Conservation (phyloP, 768 basidiomycete species). For the Cytidiella melzeri region DNA sequence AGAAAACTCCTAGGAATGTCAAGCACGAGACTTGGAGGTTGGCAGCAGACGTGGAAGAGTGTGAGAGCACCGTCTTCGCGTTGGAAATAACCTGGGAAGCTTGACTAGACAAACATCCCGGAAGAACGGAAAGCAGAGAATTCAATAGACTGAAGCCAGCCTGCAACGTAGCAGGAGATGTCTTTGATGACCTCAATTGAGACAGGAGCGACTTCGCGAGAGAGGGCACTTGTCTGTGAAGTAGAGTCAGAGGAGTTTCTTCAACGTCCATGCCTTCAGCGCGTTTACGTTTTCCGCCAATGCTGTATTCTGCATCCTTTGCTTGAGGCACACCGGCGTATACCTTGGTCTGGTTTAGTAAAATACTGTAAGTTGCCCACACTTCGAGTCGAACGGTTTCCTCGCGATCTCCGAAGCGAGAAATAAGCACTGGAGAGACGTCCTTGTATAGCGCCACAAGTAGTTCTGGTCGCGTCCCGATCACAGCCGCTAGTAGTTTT, state of each 20-base stretch:
- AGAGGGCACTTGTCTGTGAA: conserved; percentile 70
- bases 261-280: conserved; percentile 70
- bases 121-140: conserved; percentile 70
- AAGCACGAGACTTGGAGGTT: conserved; percentile 78
- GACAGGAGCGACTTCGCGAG: conserved; percentile 78
- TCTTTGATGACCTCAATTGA: conserved; percentile 81
- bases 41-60: conserved; percentile 68
- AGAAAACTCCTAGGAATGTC: conserved; percentile 81
- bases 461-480: conserved; percentile 87
- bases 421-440: conserved; percentile 84
- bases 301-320: conserved; percentile 40
- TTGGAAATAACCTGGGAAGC: conserved; percentile 57
- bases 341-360: conserved; percentile 79
- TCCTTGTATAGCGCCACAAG: conserved; percentile 73
- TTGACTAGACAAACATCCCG: conserved; percentile 74
- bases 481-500: conserved; percentile 79
- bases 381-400: conserved; percentile 91
- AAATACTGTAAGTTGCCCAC: conserved; percentile 76
- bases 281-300: conserved; percentile 67
- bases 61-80: conserved; percentile 57
- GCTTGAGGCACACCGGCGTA: conserved; percentile 62
- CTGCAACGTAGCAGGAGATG: conserved; percentile 69
- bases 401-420: conserved; percentile 91
- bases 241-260: conserved; percentile 65
- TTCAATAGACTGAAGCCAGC: conserved; percentile 80